Percentiles rank a stretch among this genome's conserved stretches.
Evolutionary conservation across 495 filamentous ascomycete genomes (phyloP).

Genomic region (Aspergillus conjunctus): DNA sequence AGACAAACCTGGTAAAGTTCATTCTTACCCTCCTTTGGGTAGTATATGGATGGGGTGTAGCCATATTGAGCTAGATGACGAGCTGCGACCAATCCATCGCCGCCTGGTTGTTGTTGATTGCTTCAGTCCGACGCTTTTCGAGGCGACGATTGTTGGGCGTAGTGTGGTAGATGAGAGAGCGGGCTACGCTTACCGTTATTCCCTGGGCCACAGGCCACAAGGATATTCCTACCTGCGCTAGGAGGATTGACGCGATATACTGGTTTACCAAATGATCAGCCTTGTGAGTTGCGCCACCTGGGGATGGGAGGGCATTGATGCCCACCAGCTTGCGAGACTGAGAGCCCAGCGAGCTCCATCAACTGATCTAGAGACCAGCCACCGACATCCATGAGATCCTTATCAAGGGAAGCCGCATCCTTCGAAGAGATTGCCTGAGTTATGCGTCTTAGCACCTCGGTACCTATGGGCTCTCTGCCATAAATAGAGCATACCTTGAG

Average conservation of each 20-base stretch:
- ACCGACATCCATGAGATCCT: slow-evolving; percentile 90
- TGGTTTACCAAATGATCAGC: slow-evolving; percentile 29
- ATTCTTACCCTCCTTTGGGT: slow-evolving; percentile 87
- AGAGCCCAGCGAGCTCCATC: slow-evolving; percentile 94
- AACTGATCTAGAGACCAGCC: slow-evolving; percentile 95
- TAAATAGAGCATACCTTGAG: slow-evolving; percentile 35
- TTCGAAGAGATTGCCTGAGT: slow-evolving; percentile 80
- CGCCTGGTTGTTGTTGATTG: slow-evolving; percentile 55
- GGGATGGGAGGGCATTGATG: not conserved
- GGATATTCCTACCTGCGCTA: slow-evolving; percentile 67
- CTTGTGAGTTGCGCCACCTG: not conserved
- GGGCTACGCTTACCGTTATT: slow-evolving; percentile 71
- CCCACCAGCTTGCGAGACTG: slow-evolving; percentile 87
- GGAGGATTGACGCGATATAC: slow-evolving; percentile 84
- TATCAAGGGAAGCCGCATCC: slow-evolving; percentile 84
- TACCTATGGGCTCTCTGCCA: not conserved
- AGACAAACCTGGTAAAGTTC: slow-evolving; percentile 75
- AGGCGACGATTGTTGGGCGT: slow-evolving; percentile 1
- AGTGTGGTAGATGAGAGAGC: not conserved
- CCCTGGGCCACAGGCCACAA: slow-evolving; percentile 90
- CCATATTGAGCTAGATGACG: slow-evolving; percentile 93
- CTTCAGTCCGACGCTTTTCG: slow-evolving; percentile 2
- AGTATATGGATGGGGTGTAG: slow-evolving; percentile 88
- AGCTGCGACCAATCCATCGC: slow-evolving; percentile 93
- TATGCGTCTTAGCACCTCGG: not conserved